Evolutionary conservation across 2,329 filamentous ascomycete species (phyloP).

Genomic region (Fusarium sp.): DNA sequence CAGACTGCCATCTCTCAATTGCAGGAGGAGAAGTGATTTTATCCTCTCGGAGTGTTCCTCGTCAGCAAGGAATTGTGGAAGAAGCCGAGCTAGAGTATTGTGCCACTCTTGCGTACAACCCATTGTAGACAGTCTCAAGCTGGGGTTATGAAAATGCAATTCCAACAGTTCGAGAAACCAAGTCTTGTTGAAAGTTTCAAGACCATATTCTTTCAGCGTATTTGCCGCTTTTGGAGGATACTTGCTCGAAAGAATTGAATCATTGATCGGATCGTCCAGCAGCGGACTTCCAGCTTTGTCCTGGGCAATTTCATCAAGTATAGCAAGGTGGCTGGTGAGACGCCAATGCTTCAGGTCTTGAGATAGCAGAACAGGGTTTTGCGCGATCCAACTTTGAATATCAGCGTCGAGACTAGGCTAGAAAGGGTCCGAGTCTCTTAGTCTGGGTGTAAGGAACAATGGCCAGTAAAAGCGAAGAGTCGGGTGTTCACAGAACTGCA

Average conservation of each 20-base stretch:
- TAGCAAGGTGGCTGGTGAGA: not conserved
- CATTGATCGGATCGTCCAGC: conserved; percentile 12
- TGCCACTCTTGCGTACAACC: no score
- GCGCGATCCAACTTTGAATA: not conserved
- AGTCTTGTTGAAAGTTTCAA: not conserved
- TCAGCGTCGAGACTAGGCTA: conserved; percentile 9
- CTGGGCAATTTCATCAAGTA: not conserved
- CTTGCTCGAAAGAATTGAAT: conserved; percentile 17
- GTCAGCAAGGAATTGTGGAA: no score
- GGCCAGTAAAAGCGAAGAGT: conserved; percentile 26
- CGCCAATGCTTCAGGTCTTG: not conserved
- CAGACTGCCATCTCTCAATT: no score
- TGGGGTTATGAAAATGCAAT: no score
- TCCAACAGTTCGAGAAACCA: not conserved
- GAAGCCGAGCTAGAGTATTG: no score
- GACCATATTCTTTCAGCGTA: conserved; percentile 8
- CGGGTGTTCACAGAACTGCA: conserved; percentile 22
- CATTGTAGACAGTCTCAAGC: no score
- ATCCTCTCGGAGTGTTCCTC: no score
- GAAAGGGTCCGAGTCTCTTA: not conserved
- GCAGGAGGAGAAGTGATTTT: no score
- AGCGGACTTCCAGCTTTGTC: conserved; percentile 8
- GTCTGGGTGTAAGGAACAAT: conserved; percentile 13
- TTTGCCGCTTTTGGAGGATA: not conserved
- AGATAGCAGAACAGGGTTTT: not conserved